These are phyloP conservation scores for Xylariaceae sp. DNA, from an alignment of 2,329 filamentous ascomycete genomes.

Conservation along the genomic window DNA sequence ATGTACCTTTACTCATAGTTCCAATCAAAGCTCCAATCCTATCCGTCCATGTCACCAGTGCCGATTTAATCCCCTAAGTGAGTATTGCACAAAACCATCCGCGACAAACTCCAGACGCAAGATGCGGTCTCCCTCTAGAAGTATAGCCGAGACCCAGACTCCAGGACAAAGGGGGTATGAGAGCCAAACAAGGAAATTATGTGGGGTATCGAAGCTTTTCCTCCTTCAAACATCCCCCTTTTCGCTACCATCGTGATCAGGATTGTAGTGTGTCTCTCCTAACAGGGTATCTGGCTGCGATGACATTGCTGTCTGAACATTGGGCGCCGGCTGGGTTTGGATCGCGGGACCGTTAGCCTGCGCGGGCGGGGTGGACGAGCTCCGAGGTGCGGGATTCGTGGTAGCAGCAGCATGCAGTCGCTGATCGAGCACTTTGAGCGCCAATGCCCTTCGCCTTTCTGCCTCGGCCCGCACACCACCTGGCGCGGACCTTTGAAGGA, in stretches of 20 bases:
- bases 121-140: constrained; percentile 11
- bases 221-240: constrained; percentile 25
- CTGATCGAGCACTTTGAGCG: constrained; percentile 88
- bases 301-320: constrained; percentile 54
- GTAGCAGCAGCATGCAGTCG: constrained; percentile 83
- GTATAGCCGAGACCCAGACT: constrained; percentile 18
- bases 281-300: constrained; percentile 52
- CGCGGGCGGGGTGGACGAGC: constrained; percentile 35
- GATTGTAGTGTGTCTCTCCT: constrained; percentile 67
- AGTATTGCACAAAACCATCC: too few species aligned
- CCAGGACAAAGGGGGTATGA: constrained; percentile 3
- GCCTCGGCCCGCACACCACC: constrained; percentile 82
- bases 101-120: constrained; percentile 17
- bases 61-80: too few species aligned
- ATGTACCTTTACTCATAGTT: too few species aligned
- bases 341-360: constrained; percentile 50
- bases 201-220: neutral
- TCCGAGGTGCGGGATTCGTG: constrained; percentile 41
- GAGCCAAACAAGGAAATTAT: neutral
- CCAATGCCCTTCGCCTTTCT: constrained; percentile 81
- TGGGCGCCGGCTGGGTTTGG: constrained; percentile 52
- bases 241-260: constrained; percentile 50
- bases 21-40: too few species aligned
- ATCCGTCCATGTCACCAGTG: too few species aligned
- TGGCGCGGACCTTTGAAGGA: constrained; percentile 51